Percentiles rank a stretch among this genome's conserved stretches.
These are phyloP conservation scores for Suhomyces bolitotheri DNA, from an alignment of 1,139 yeast genomes.

Conservation along the genomic window DNA sequence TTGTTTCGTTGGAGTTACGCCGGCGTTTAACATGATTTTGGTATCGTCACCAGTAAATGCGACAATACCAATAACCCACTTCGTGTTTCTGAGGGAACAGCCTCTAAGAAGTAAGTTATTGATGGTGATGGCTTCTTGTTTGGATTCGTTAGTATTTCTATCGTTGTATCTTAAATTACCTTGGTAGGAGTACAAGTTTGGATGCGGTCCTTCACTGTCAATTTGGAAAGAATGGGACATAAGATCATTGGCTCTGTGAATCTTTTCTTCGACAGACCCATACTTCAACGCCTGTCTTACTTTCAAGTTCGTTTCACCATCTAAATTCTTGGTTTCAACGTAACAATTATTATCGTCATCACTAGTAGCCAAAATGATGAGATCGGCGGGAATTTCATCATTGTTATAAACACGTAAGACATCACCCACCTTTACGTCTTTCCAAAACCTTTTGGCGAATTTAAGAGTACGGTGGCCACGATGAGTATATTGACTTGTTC, in stretches of 20 bases:
- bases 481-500: constrained; percentile 2
- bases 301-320: constrained; percentile 62
- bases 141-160: constrained; percentile 14
- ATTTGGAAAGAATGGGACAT: constrained; percentile 40
- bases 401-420: constrained; percentile 51
- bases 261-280: constrained; percentile 34
- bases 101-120: constrained; percentile 55
- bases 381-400: constrained; percentile 61
- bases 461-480: constrained; percentile 24
- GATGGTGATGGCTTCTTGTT: constrained; percentile 47
- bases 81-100: constrained; percentile 52
- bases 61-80: constrained; percentile 56
- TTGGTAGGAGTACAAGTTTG: constrained; percentile 54
- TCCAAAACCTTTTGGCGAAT: constrained; percentile 48
- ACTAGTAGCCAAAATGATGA: constrained; percentile 50
- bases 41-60: constrained; percentile 56
- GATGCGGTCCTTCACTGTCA: constrained; percentile 58
- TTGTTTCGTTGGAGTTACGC: constrained; percentile 57
- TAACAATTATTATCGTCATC: constrained; percentile 56
- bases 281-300: constrained; percentile 52
- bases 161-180: constrained; percentile 44
- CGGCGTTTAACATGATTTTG: constrained; percentile 58
- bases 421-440: constrained; percentile 57
- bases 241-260: constrained; percentile 47
- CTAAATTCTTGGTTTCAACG: constrained; percentile 60